phyloP scores from a whole-genome alignment of 1,139 yeast genomes.

The Arxiozyma telluris region DNA sequence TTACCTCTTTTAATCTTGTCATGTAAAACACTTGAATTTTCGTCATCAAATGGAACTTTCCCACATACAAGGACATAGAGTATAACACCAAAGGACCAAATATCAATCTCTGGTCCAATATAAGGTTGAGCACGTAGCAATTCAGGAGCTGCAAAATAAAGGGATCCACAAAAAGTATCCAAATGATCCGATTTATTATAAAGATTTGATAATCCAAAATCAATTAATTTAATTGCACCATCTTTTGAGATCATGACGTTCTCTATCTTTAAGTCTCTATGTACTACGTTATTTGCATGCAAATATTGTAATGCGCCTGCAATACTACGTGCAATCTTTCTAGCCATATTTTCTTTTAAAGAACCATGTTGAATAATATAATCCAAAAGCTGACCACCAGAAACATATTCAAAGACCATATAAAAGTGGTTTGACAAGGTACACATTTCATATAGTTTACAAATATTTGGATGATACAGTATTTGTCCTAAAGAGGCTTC shows the following conservation, averaged over 20 bases:
- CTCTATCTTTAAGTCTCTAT: slow-evolving; percentile 91
- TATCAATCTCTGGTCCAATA: slow-evolving; percentile 92
- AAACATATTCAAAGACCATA: slow-evolving; percentile 90
- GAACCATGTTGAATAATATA: slow-evolving; percentile 94
- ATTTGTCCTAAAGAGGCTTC: slow-evolving; percentile 90
- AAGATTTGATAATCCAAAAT: slow-evolving; percentile 86
- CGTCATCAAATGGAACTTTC: slow-evolving; percentile 97
- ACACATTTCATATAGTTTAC: slow-evolving; percentile 83
- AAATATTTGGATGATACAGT: slow-evolving; percentile 81
- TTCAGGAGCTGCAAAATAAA: slow-evolving; percentile 97
- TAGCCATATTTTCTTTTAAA: slow-evolving; percentile 79
- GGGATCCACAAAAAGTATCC: slow-evolving; percentile 91
- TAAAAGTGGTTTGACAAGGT: slow-evolving; percentile 94
- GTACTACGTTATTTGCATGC: slow-evolving; percentile 88
- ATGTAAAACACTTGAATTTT: slow-evolving; percentile 81
- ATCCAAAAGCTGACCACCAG: slow-evolving; percentile 96
- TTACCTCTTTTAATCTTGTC: slow-evolving; percentile 87
- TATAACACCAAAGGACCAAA: slow-evolving; percentile 97
- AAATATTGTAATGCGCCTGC: slow-evolving; percentile 89
- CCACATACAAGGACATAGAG: slow-evolving; percentile 91
- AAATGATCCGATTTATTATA: slow-evolving; percentile 62
- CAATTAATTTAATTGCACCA: slow-evolving; percentile 91
- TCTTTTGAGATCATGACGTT: slow-evolving; percentile 86
- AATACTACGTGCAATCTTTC: slow-evolving; percentile 91
- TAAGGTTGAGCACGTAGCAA: slow-evolving; percentile 84